phyloP scores from a whole-genome alignment of 176 grass and related monocot genomes.

The Rhynchospora breviuscula region DNA sequence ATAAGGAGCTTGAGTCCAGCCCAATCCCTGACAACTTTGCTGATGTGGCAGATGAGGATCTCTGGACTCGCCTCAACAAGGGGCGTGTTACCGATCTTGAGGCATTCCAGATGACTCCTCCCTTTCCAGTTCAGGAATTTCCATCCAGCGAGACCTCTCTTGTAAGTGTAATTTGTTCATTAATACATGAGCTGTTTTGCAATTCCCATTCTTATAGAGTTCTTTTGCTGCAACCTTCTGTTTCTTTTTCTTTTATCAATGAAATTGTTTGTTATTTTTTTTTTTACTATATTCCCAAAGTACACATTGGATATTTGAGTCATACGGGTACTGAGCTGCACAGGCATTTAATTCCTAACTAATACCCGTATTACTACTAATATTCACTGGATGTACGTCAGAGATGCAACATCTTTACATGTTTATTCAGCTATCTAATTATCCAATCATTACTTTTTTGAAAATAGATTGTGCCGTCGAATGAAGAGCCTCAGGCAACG shows the following conservation, averaged over 20 bases:
- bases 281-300: background rate
- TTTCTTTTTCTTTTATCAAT: background rate
- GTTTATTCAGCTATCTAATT: background rate
- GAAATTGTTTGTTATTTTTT: background rate
- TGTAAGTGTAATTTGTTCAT: conserved; percentile 32
- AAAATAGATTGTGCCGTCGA: conserved; percentile 25
- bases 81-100: conserved; percentile 69
- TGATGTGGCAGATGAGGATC: conserved; percentile 50
- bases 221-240: background rate
- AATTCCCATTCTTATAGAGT: background rate
- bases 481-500: conserved; percentile 25
- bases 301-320: background rate
- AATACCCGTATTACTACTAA: background rate
- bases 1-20: conserved; percentile 48
- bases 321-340: background rate
- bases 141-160: conserved; percentile 22
- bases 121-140: conserved; percentile 11
- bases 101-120: conserved; percentile 69
- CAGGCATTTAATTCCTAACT: background rate
- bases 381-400: background rate
- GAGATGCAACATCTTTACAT: background rate
- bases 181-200: background rate
- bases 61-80: conserved; percentile 76
- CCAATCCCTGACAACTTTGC: conserved; percentile 57
- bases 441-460: background rate